phyloP scores from a whole-genome alignment of 2,329 filamentous ascomycete species.

The Monosporascus sp. region DNA sequence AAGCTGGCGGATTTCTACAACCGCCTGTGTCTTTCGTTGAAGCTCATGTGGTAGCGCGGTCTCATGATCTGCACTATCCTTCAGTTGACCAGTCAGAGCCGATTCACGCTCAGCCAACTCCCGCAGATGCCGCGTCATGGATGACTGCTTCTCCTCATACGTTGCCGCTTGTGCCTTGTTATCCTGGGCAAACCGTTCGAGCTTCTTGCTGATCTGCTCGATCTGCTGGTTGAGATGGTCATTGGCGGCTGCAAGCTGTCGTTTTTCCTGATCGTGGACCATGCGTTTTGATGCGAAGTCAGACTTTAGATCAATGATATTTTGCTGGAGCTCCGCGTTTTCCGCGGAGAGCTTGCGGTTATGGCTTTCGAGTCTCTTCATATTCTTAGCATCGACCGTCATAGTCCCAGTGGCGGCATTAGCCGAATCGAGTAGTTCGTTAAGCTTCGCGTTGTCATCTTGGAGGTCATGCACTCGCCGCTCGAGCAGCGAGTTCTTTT shows the following conservation, averaged over 20 bases:
- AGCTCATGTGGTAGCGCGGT: slow-evolving; percentile 13
- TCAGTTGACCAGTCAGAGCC: slow-evolving; percentile 13
- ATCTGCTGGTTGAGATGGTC: slow-evolving; percentile 37
- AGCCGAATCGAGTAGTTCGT: slow-evolving; percentile 40
- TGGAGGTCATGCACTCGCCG: slow-evolving; percentile 41
- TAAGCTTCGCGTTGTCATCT: slow-evolving; percentile 41
- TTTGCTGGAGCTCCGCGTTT: slow-evolving; percentile 19
- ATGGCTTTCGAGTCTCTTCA: slow-evolving; percentile 16
- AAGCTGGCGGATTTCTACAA: slow-evolving; percentile 17
- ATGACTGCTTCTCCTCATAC: slow-evolving; percentile 13
- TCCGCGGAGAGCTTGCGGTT: slow-evolving; percentile 17
- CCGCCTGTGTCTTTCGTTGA: slow-evolving; percentile 10
- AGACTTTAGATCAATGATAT: slow-evolving; percentile 16
- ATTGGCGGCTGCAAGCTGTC: slow-evolving; percentile 12
- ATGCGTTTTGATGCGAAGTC: slow-evolving; percentile 12
- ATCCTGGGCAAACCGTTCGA: slow-evolving; percentile 23
- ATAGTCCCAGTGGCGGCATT: slow-evolving; percentile 13
- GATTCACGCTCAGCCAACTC: slow-evolving; percentile 15
- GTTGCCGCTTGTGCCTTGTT: slow-evolving; percentile 19
- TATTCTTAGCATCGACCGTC: slow-evolving; percentile 17
- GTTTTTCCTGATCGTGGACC: slow-evolving; percentile 16
- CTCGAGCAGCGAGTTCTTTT: slow-evolving; percentile 43
- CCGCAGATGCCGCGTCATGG: slow-evolving; percentile 18
- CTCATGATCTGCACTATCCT: slow-evolving; percentile 14
- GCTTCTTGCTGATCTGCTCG: slow-evolving; percentile 30